A percentile compares a stretch with the other conserved stretches of the same genome.
These are phyloP conservation scores for Colletotrichum sp. DNA, from an alignment of 2,329 filamentous ascomycete species.

Conservation along the genomic window DNA sequence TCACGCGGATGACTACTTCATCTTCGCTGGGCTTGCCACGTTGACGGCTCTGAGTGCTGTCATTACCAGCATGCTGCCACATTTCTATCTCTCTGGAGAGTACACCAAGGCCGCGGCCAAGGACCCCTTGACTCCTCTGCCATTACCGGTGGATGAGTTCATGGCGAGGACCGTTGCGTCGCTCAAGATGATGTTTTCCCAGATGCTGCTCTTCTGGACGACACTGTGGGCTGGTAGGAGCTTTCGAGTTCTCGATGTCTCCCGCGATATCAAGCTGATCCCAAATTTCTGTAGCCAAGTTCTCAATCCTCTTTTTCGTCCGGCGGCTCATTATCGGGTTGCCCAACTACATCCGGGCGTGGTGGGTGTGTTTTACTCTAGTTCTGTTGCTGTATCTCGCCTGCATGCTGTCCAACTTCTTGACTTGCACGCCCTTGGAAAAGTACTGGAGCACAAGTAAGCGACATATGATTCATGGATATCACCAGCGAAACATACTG, in stretches of 20 bases:
- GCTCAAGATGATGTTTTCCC: constrained; percentile 11
- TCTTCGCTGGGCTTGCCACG: background rate
- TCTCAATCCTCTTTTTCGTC: constrained; percentile 9
- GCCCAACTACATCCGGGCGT: constrained; percentile 5
- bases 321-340: background rate
- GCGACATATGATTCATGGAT: accelerated
- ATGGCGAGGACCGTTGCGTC: background rate
- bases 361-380: background rate
- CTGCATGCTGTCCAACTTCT: constrained; percentile 1
- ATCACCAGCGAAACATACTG: background rate
- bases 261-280: background rate
- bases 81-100: constrained; percentile 4
- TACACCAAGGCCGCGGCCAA: constrained; percentile 12
- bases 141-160: background rate
- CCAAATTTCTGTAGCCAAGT: background rate
- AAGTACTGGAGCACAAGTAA: constrained; percentile 13
- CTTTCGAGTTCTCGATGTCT: background rate
- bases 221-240: background rate
- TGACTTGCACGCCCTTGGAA: constrained; percentile 6
- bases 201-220: constrained; percentile 12
- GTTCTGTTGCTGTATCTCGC: constrained; percentile 7
- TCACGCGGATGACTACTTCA: constrained; percentile 3
- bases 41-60: background rate
- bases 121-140: background rate
- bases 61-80: constrained; percentile 2